These are phyloP conservation scores for Phytophthora foliorum DNA, from an alignment of 352 stramenopile species.

Conservation along the genomic window DNA sequence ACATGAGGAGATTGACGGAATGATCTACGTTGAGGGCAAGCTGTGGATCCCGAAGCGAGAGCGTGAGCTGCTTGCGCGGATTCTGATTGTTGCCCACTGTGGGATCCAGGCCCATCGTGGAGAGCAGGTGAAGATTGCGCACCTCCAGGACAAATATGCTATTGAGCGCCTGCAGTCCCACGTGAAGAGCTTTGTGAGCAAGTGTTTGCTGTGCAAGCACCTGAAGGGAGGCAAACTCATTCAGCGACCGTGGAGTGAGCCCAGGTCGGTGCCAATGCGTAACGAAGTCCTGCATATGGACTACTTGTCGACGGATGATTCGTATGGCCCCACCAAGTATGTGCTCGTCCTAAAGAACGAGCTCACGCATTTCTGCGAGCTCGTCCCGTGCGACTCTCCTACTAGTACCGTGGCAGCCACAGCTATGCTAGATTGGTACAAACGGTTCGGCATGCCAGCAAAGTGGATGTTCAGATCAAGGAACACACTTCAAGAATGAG, in stretches of 20 bases:
- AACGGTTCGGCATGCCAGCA: constrained; percentile 18
- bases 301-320: constrained; percentile 11
- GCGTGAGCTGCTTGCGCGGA: neutral
- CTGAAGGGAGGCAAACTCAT: constrained; percentile 25
- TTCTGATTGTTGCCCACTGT: constrained; percentile 21
- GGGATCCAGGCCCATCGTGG: constrained; percentile 7
- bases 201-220: constrained; percentile 28
- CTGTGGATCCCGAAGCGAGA: constrained; percentile 4
- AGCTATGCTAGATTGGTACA: constrained; percentile 27
- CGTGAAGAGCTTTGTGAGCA: constrained; percentile 8
- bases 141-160: constrained; percentile 2
- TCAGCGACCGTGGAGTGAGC: constrained; percentile 7
- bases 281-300: neutral
- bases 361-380: neutral
- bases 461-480: constrained; percentile 19
- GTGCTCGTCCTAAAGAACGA: neutral
- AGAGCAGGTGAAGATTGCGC: neutral
- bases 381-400: constrained; percentile 21
- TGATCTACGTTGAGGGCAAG: neutral
- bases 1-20: neutral
- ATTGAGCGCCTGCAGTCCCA: neutral
- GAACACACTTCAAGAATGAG: constrained; percentile 24
- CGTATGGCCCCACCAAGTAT: constrained; percentile 8
- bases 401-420: constrained; percentile 2
- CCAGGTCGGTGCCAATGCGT: neutral